Conservation (phyloP, 176 grass and related monocot species). For the Oryza officinalis region DNA sequence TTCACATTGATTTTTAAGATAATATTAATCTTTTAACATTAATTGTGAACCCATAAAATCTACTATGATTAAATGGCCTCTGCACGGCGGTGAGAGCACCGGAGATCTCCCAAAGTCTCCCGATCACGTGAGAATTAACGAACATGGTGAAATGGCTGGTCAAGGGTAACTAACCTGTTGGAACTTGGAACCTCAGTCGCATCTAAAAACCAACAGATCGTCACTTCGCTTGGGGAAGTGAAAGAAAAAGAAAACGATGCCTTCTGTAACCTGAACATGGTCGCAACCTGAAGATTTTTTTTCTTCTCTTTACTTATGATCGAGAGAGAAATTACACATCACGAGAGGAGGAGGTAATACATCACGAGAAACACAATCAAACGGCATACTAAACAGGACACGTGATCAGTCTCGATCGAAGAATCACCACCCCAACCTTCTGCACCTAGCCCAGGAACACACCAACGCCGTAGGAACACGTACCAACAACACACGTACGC, state of each 20-base stretch:
- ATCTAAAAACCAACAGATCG: not conserved
- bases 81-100: too few species aligned
- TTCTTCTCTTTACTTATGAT: constrained; percentile 39
- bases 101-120: too few species aligned
- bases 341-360: constrained; percentile 7
- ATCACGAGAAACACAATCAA: not conserved
- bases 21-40: too few species aligned
- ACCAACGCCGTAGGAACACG: not conserved
- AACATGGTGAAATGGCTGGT: too few species aligned
- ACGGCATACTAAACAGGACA: not conserved
- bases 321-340: constrained; percentile 11
- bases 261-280: not conserved
- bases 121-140: too few species aligned
- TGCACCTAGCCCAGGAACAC: constrained; percentile 29
- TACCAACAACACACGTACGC: not conserved
- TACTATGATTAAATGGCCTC: too few species aligned
- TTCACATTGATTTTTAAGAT: too few species aligned
- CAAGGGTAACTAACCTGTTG: too few species aligned
- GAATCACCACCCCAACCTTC: not conserved
- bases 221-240: not conserved
- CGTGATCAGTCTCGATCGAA: not conserved
- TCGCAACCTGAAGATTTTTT: not conserved
- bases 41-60: too few species aligned
- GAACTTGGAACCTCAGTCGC: too few species aligned
- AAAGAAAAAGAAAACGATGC: not conserved